Evolutionary conservation across 2,329 filamentous ascomycete species (phyloP).

Genomic region (Karstenula rhodostoma): DNA sequence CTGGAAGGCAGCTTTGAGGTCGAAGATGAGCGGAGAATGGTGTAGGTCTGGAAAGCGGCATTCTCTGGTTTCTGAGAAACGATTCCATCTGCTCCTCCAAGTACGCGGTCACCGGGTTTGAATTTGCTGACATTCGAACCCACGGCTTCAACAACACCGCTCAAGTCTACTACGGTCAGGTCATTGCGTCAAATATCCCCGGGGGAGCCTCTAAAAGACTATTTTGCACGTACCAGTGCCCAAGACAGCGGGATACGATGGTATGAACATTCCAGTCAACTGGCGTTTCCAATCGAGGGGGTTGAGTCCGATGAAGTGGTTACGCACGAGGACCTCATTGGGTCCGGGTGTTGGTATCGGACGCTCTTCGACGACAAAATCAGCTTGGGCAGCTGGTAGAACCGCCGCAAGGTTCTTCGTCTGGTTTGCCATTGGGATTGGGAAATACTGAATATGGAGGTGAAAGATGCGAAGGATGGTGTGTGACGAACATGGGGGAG

Average conservation of each 20-base stretch:
- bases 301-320: slow-evolving; percentile 45
- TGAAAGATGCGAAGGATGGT: not conserved
- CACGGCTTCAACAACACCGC: slow-evolving; percentile 55
- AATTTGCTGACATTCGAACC: slow-evolving; percentile 51
- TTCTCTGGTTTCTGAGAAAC: slow-evolving; percentile 27
- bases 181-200: not conserved
- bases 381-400: not conserved
- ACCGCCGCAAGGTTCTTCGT: slow-evolving; percentile 8
- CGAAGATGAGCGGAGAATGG: slow-evolving; percentile 17
- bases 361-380: slow-evolving; percentile 8
- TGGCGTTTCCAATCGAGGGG: slow-evolving; percentile 22
- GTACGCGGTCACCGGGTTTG: slow-evolving; percentile 56
- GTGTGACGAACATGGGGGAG: not conserved
- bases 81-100: slow-evolving; percentile 35
- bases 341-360: slow-evolving; percentile 34
- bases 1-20: slow-evolving; percentile 38
- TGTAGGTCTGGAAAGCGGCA: slow-evolving; percentile 33
- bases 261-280: slow-evolving; percentile 9
- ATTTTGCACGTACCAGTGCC: slow-evolving; percentile 12
- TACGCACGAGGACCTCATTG: slow-evolving; percentile 52
- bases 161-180: slow-evolving; percentile 50
- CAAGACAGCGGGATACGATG: slow-evolving; percentile 19
- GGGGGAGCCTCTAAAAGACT: not conserved
- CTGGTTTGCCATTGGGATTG: slow-evolving; percentile 3
- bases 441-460: not conserved